These are phyloP conservation scores for Colletotrichum sp. DNA, from an alignment of 2,329 filamentous ascomycete genomes.

Conservation along the genomic window DNA sequence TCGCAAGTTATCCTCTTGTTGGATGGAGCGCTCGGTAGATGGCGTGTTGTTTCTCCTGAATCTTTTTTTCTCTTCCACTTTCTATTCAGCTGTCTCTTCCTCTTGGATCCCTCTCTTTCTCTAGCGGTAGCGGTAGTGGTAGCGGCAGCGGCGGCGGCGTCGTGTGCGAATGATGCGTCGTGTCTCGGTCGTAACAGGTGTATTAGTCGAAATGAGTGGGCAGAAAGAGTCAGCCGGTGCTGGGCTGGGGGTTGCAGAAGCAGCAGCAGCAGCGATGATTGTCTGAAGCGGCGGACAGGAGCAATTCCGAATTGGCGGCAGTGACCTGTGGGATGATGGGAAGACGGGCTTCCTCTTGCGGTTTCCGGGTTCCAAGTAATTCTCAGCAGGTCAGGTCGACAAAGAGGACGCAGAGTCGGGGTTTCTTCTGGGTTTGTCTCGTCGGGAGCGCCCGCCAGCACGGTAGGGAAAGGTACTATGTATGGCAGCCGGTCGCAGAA, in stretches of 20 bases:
- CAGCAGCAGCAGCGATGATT: not conserved
- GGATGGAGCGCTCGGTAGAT: not conserved
- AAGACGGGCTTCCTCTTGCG: not conserved
- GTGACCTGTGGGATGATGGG: not conserved
- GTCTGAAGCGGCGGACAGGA: not conserved
- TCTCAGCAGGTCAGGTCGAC: not conserved
- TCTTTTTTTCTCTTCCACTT: not conserved
- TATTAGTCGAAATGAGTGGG: conserved; percentile 11
- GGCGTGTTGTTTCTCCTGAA: not conserved
- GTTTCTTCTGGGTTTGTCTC: conserved; percentile 6
- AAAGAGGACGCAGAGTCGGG: not conserved
- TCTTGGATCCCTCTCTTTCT: not conserved
- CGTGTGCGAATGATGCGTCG: conserved; percentile 5
- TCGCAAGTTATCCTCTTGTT: conserved; percentile 6
- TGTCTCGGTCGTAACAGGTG: conserved; percentile 8
- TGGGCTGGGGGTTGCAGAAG: not conserved
- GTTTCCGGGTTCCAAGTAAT: not conserved
- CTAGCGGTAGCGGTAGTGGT: not conserved
- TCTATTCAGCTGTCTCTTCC: not conserved
- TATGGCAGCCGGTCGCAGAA: not conserved
- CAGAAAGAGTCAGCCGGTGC: not conserved
- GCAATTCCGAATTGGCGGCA: not conserved
- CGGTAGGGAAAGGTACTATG: conserved; percentile 5
- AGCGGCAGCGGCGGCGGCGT: not conserved
- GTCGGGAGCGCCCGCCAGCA: conserved; percentile 20